Conservation (phyloP, 1,284 basidiomycete species). For the Melanopsichium pennsylvanicum region DNA sequence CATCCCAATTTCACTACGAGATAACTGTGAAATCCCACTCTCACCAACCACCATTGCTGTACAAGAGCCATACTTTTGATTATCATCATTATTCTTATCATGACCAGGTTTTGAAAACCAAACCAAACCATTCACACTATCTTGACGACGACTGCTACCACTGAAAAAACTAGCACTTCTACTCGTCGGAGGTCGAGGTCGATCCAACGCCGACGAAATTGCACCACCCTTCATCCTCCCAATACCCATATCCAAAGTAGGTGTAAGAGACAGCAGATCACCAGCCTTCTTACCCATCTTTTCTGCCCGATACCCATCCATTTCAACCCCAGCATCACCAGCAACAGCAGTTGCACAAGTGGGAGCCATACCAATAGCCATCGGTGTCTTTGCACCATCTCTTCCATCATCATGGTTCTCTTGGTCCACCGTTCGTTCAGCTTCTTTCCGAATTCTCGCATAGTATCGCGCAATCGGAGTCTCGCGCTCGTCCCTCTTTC, state of each 20-base stretch:
- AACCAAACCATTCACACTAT: constrained; percentile 3
- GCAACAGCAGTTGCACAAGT: too few relatives aligned
- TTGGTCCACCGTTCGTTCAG: too few relatives aligned
- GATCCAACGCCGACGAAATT: constrained; percentile 26
- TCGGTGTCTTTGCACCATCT: constrained; percentile 11
- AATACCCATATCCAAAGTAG: too few relatives aligned
- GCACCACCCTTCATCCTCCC: background rate
- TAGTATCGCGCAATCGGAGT: constrained; percentile 41
- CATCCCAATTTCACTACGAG: background rate
- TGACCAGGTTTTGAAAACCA: background rate
- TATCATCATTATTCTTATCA: too few relatives aligned
- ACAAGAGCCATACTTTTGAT: too few relatives aligned
- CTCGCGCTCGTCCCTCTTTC: too few relatives aligned
- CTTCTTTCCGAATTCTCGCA: constrained; percentile 8
- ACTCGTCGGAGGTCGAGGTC: constrained; percentile 39
- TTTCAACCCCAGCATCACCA: too few relatives aligned
- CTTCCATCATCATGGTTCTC: too few relatives aligned
- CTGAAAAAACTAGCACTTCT: constrained; percentile 29
- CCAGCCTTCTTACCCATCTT: too few relatives aligned
- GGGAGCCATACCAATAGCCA: too few relatives aligned
- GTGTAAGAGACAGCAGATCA: too few relatives aligned
- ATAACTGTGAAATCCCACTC: background rate
- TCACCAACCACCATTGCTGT: too few relatives aligned
- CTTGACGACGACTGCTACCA: constrained; percentile 12
- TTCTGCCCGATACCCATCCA: constrained; percentile 8